Evolutionary conservation across 1,284 basidiomycete species (phyloP).

Genomic region (Mycena citricolor): DNA sequence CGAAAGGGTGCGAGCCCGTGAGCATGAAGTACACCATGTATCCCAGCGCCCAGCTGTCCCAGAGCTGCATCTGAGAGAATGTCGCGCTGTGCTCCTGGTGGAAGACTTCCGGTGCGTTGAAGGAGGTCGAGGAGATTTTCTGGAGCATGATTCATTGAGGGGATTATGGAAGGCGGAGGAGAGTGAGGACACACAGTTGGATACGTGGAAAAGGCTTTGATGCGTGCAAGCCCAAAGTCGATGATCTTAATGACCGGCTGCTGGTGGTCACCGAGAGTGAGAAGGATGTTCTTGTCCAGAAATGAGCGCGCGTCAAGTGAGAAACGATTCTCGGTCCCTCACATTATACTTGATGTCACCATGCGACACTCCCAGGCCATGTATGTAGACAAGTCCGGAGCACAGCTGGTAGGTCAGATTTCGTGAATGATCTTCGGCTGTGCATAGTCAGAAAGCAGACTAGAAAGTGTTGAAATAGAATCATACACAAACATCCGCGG

Average conservation of each 20-base stretch:
- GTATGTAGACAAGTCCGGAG: constrained; percentile 60
- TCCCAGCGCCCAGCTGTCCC: constrained; percentile 81
- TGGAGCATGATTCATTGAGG: background rate
- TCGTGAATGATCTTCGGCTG: constrained; percentile 46
- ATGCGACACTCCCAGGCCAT: constrained; percentile 62
- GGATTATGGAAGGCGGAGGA: background rate
- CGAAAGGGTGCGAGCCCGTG: too few relatives aligned
- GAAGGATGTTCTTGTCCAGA: constrained; percentile 63
- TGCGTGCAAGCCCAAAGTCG: constrained; percentile 74
- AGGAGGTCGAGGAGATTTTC: constrained; percentile 36
- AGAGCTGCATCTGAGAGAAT: constrained; percentile 59
- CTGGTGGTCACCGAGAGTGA: constrained; percentile 49
- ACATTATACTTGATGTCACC: constrained; percentile 79
- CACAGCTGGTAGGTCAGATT: constrained; percentile 59
- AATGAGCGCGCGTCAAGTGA: too few relatives aligned
- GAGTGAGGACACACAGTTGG: background rate
- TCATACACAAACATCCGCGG: constrained; percentile 44
- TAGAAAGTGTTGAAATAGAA: constrained; percentile 13
- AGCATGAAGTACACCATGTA: too few relatives aligned
- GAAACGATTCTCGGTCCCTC: constrained; percentile 2
- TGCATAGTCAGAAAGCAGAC: background rate
- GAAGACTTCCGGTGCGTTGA: constrained; percentile 61
- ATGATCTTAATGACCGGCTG: constrained; percentile 65
- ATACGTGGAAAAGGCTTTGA: background rate
- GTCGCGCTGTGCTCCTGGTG: constrained; percentile 30